A percentile compares a stretch with the other conserved stretches of the same genome.
These are phyloP conservation scores for Podochytrium sp. DNA, from an alignment of 192 early-diverging fungal species.

Conservation along the genomic window DNA sequence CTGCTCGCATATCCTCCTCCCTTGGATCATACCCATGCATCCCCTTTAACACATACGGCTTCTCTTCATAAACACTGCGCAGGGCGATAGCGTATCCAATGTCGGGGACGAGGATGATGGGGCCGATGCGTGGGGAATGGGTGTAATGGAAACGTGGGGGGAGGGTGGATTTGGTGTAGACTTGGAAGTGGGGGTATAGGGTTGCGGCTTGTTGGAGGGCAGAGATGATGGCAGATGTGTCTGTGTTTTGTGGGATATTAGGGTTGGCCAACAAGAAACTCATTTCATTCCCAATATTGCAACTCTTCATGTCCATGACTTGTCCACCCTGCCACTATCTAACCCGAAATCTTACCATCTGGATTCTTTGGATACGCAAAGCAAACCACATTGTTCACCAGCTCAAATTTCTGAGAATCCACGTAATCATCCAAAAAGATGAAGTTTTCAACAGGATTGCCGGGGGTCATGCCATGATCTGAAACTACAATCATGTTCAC, in stretches of 20 bases:
- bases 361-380: slow-evolving; percentile 58
- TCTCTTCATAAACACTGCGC: too few relatives aligned
- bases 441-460: slow-evolving; percentile 40
- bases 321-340: slow-evolving; percentile 51
- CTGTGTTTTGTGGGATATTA: slow-evolving; percentile 52
- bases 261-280: slow-evolving; percentile 61
- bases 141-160: slow-evolving; percentile 76
- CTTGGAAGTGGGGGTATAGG: slow-evolving; percentile 38
- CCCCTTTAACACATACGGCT: slow-evolving; percentile 45
- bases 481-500: slow-evolving; percentile 73
- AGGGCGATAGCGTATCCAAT: slow-evolving; percentile 23
- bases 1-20: slow-evolving; percentile 79
- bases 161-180: slow-evolving; percentile 72
- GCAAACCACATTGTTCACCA: slow-evolving; percentile 63
- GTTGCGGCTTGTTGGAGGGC: slow-evolving; percentile 48
- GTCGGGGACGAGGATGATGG: slow-evolving; percentile 73
- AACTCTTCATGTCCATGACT: slow-evolving; percentile 75
- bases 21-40: slow-evolving; percentile 86
- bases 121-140: slow-evolving; percentile 66
- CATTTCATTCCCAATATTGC: slow-evolving; percentile 50
- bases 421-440: slow-evolving; percentile 80
- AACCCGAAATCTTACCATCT: slow-evolving; percentile 15
- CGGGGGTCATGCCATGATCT: slow-evolving; percentile 89
- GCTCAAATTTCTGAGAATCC: slow-evolving; percentile 53
- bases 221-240: slow-evolving; percentile 35